Evolutionary conservation across 371 early-diverging fungal species (phyloP).

Genomic region (Quaeritorhiza haematococci): DNA sequence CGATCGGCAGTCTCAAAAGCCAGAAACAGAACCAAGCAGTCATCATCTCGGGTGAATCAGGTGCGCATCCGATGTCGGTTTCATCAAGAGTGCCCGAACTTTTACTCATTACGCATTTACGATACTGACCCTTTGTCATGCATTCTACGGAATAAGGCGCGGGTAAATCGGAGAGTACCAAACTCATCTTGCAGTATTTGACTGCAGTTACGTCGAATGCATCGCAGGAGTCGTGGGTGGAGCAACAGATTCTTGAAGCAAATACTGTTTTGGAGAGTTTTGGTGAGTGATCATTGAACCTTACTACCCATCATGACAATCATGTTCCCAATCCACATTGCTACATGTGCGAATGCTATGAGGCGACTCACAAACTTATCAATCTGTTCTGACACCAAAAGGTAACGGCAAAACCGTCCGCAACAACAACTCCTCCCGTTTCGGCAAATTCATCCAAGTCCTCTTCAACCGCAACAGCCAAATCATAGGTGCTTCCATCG

Average conservation of each 20-base stretch:
- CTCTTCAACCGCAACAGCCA: constrained; percentile 37
- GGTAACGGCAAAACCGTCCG: constrained; percentile 60
- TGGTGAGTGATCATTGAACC: constrained; percentile 29
- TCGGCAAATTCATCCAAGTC: constrained; percentile 61
- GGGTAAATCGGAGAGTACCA: constrained; percentile 47
- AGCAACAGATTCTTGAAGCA: constrained; percentile 50
- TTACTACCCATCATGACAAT: background rate
- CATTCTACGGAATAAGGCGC: no score
- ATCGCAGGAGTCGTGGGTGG: constrained; percentile 36
- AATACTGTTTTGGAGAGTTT: constrained; percentile 66
- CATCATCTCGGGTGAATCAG: constrained; percentile 66
- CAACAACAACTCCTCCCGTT: constrained; percentile 61
- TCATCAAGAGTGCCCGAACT: constrained; percentile 10
- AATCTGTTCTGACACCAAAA: constrained; percentile 24
- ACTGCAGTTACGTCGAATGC: constrained; percentile 30
- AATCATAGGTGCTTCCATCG: constrained; percentile 45
- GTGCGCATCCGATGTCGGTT: no score
- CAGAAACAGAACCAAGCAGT: constrained; percentile 52
- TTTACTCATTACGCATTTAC: background rate
- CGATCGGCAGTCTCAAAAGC: constrained; percentile 42
- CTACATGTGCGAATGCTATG: background rate
- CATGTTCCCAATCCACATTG: background rate
- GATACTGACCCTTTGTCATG: no score
- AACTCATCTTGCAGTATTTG: constrained; percentile 38
- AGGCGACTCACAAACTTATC: constrained; percentile 2